These are phyloP conservation scores for Hymenoscyphus linearis DNA, from an alignment of 2,329 filamentous ascomycete genomes.

Conservation along the genomic window DNA sequence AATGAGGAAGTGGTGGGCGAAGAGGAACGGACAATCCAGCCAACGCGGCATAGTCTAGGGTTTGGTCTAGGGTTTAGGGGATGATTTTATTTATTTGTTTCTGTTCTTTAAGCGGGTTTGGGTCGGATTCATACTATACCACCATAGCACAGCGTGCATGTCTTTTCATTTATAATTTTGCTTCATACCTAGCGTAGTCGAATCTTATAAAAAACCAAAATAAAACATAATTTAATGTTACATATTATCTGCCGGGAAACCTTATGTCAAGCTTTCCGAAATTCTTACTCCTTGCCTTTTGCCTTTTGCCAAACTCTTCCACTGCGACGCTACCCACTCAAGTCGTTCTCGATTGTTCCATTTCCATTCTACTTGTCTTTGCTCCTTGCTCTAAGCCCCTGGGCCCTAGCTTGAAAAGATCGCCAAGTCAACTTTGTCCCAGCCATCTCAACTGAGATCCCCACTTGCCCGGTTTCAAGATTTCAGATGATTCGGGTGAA, in stretches of 20 bases:
- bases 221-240: too few relatives aligned
- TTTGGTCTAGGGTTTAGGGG: too few relatives aligned
- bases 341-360: too few relatives aligned
- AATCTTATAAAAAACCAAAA: neutral
- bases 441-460: neutral
- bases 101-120: neutral
- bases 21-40: neutral
- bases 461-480: neutral
- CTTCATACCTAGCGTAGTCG: neutral
- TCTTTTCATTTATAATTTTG: neutral
- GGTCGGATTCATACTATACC: neutral
- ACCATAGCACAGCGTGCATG: neutral
- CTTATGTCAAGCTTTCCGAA: too few relatives aligned
- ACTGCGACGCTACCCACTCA: too few relatives aligned
- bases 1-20: conserved; percentile 3
- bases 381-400: too few relatives aligned
- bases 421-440: too few relatives aligned
- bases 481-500: neutral
- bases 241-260: too few relatives aligned
- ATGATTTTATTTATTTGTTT: neutral
- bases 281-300: too few relatives aligned
- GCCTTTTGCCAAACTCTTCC: too few relatives aligned
- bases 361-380: too few relatives aligned
- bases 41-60: neutral
- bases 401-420: too few relatives aligned